Evolutionary conservation across 805 yeast genomes (phyloP), one percentile per base, ranked within the genome.

Genomic region (Saccharomyces mikatae): DNA sequence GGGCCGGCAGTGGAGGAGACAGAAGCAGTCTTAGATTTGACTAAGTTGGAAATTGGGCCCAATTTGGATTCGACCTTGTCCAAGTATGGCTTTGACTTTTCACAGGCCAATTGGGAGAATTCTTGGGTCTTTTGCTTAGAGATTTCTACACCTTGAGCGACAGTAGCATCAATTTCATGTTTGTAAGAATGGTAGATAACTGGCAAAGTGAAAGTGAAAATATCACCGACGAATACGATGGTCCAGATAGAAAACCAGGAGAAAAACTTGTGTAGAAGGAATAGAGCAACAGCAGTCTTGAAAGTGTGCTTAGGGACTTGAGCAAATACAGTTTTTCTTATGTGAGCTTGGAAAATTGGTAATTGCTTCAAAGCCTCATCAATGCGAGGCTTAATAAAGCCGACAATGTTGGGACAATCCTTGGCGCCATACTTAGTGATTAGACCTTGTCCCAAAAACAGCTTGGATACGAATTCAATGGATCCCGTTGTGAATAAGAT

Each of bases 381-480:
- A 27, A 70, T 49, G 48, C 58, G 56, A 29, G 74, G 74, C 53
- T 64, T 70, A 47, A 68, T 54, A 31, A 62, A 49, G 36, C 68
- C 72, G 26, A 64, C 71, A 24, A 62, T 58, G 52, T 69, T 64
- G 51, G 71, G 71, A 56, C 73, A 69, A 14, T 65, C 65, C 52
- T 62, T 62, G 17, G 94, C 89, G 69, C 80, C 84, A 77, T 86
- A 83, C 63, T 83, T 81, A 57, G 90, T 80, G 57, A 92, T 84
- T 58, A 91, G 77, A 21, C 97, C 97, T 51, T 72, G 72, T 53
- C 96, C 96, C 50, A 87, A 78, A 60, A 86, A 72, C 47, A 82
- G 63, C 67, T 86, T 86, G 58, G 96, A 86, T 54, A 78, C 76
- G 66, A 84, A 87, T 75, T 91, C 97, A 54, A 84, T 87, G 54